Base-by-base conservation (phyloP, 2,329 filamentous ascomycete genomes). In the Westerdykella ornata region DNA sequence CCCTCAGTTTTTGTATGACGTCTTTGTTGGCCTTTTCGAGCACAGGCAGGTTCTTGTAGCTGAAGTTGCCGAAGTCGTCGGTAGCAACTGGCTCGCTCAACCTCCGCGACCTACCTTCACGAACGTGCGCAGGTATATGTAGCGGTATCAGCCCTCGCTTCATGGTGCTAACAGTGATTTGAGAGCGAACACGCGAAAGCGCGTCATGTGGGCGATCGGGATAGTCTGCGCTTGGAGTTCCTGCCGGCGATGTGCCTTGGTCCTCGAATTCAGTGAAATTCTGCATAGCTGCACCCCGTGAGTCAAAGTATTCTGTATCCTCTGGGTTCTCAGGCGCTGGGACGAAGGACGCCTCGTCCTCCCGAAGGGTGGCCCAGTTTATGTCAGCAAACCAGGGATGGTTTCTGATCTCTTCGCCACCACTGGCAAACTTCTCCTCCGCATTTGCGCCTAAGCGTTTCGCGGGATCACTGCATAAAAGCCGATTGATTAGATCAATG, bases 1-100 rank as follows among this genome's bases (percentile, higher is more conserved):
- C 88, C 9, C 89, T 82, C 43, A 98, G 73, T 64, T 97, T 97
- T 57, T 97, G 89, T 22, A 98, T 95, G 20, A 97, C 88, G 57
- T 98, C 92, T 63, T 98, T 98, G 68, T 98, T 98, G 41, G 92
- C 92, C 66, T 96, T 97, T 57, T 97, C 92, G 14, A 98, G 74
- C 15, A 97, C 90, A 0, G 90, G 89, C 37, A 98, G 71, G 56
- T 98, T 98, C 70, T 98, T 98, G 74, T 95, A 98, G 30, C 88
- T 81, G 66, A 98, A 98, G 48, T 81, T 88, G 22, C 92, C 92
- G 72, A 98, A 98, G 62, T 98, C 94, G 63, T 98, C 92, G 1
- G 83, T 77, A 22, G 81, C 78, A 13, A 90, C 81, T 1, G 92
- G 92, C 65, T 98, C 92, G 63, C 90, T 97, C 30, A 97, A 74